Evolutionary conservation across 1,284 basidiomycete genomes (phyloP), one percentile per base, ranked within the genome.

Genomic region (Cystobasidium sp.): DNA sequence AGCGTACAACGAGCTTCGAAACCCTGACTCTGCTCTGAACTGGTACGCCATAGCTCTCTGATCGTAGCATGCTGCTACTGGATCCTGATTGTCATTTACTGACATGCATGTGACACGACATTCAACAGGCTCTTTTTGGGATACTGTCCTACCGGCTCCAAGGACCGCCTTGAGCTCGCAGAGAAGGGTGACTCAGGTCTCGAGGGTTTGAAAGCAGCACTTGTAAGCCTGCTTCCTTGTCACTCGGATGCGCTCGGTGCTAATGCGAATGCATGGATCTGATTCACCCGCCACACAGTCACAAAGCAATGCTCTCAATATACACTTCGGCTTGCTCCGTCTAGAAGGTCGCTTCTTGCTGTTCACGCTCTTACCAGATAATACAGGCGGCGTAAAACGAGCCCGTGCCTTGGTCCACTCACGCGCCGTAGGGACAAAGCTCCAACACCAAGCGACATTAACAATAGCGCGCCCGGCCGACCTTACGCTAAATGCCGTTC

Each of bases 381-480:
- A 66, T 73, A 59, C 70, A 1, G 70, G 70, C 14, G 70, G 70
- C 1, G 70, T 73, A 41, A 73, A 73, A 31, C 70, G 70, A 1
- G 70, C 70, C 2, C 22, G 70, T 39, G 70, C 70, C 10, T 53
- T 73, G 9, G 70, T 73, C n/a, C 70, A 73, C 16, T 73, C 70
- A 37, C 62, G 70, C 6, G 70, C 70, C 18, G 70, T 73, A 8
- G 70, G 70, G 7, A 41, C 61, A 8, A 73, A 73, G 52, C 46
- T 73, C 3, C 41, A 55, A 18, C 70, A 73, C 41, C 70, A 73
- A 20, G 70, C 63, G n/a, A 65, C 62, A 8, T 20, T 73, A 8
- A 73, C 70, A 14, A 44, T 73, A 6, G 52, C 70, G 9, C 63
- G 63, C 16, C 52, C 63, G 7, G 62, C 62, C 12, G 70, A 73